Evolutionary conservation across 352 stramenopile species (phyloP), one percentile per base, ranked within the genome.

Genomic region (Pythium pyrilobum): DNA sequence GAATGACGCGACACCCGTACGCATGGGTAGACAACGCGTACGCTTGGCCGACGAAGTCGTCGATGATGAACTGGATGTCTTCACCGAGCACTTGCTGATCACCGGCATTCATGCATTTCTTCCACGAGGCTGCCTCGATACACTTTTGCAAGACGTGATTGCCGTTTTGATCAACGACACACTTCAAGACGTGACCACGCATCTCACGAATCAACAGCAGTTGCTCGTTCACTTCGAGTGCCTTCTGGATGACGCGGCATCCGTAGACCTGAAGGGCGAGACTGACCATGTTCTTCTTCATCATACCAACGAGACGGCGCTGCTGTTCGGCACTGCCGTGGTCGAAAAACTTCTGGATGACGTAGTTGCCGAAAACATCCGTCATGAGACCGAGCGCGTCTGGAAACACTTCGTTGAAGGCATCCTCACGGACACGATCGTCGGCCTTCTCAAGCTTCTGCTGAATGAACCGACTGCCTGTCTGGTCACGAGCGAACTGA

Each of bases 111-210:
- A 55, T 53, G 38, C 52, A 47, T 15, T 61, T 63, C 23, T 71
- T 71, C 69, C 71, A 86, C 31, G 80, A 90, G 28, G 81, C 74
- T 16, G 72, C 78, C 58, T 99, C 96, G 42, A 99, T 97, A 62
- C 91, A 98, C 67, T 99, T 99, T 62, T 99, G 97, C 39, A 99
- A 87, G 9, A 99, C 97, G 63, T 99, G 97, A 58, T 99, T 99
- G 12, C 95, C 97, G 63, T 98, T 98, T 62, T 99, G 96, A 57
- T 99, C 97, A 38, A 98, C 79, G 31, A 98, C 97, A 64, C 94
- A 99, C 56, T 90, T 92, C 60, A 96, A 70, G 18, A 95, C 79
- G 42, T 93, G 71, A 0, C 81, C 85, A 40, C 75, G 67, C 16
- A 96, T 68, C 62, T 96, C 84, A 11, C 66, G 64, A 40, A 96